A percentile compares a stretch with the other conserved stretches of the same genome.
phyloP scores from a whole-genome alignment of 2,329 filamentous ascomycete species.

The Fusarium sp. region DNA sequence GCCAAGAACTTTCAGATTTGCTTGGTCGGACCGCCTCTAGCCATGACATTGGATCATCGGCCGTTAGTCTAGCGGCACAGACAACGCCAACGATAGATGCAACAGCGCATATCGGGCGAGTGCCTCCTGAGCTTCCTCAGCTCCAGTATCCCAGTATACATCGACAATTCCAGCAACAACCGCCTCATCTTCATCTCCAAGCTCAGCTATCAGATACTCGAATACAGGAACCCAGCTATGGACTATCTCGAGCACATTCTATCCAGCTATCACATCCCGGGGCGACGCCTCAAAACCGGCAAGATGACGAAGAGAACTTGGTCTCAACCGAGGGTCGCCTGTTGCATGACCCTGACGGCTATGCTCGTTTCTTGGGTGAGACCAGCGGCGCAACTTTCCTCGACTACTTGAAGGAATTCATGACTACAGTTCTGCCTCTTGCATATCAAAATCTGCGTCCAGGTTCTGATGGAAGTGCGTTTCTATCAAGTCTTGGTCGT shows the following conservation, averaged over 20 bases:
- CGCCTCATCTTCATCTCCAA: slow-evolving; percentile 6
- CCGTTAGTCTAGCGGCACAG: slow-evolving; percentile 11
- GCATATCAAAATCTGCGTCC: slow-evolving; percentile 40
- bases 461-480: slow-evolving; percentile 42
- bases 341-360: slow-evolving; percentile 56
- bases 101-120: neutral
- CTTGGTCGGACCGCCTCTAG: slow-evolving; percentile 36
- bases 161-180: slow-evolving; percentile 18
- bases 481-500: slow-evolving; percentile 53
- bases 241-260: slow-evolving; percentile 9
- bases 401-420: slow-evolving; percentile 59
- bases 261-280: neutral
- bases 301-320: slow-evolving; percentile 39
- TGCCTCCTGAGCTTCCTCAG: slow-evolving; percentile 15
- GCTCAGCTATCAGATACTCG: slow-evolving; percentile 16
- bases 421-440: slow-evolving; percentile 51
- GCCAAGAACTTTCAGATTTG: slow-evolving; percentile 47
- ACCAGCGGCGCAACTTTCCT: slow-evolving; percentile 61
- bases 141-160: slow-evolving; percentile 27
- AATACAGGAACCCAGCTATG: slow-evolving; percentile 7
- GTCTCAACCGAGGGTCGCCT: slow-evolving; percentile 50
- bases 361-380: slow-evolving; percentile 57
- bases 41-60: neutral
- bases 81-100: slow-evolving; percentile 11
- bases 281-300: slow-evolving; percentile 9